phyloP scores from a whole-genome alignment of 768 basidiomycete species.

The Pleurotus citrinopileatus region DNA sequence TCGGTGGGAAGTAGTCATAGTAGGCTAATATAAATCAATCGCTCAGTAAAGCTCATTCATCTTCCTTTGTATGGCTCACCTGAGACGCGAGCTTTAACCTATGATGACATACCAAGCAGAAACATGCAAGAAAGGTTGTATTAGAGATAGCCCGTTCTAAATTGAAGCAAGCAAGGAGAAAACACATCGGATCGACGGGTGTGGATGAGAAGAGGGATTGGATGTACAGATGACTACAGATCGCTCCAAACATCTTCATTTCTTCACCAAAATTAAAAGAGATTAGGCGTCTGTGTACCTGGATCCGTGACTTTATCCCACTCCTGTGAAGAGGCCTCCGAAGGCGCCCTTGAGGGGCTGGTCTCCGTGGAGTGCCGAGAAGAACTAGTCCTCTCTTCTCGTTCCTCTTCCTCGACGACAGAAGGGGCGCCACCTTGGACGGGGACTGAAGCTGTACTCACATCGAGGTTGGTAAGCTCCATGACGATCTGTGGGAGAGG shows the following conservation, averaged over 20 bases:
- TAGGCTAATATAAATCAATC: slow-evolving; percentile 50
- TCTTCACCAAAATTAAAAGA: slow-evolving; percentile 5
- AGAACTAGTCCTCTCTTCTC: slow-evolving; percentile 37
- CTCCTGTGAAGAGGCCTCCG: slow-evolving; percentile 86
- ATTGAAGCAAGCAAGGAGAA: slow-evolving; percentile 21
- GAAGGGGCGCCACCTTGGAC: slow-evolving; percentile 15
- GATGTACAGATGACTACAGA: slow-evolving; percentile 10
- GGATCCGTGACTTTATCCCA: slow-evolving; percentile 88
- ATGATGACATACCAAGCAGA: slow-evolving; percentile 16
- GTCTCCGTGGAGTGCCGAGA: slow-evolving; percentile 32
- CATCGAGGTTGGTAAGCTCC: slow-evolving; percentile 85
- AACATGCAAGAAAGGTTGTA: slow-evolving; percentile 38
- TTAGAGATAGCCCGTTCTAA: slow-evolving; percentile 45
- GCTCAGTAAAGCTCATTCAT: slow-evolving; percentile 11
- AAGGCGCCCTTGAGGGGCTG: slow-evolving; percentile 68
- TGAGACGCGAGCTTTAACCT: slow-evolving; percentile 71
- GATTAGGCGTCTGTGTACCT: slow-evolving; percentile 46
- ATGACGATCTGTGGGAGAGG: slow-evolving; percentile 53
- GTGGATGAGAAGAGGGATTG: slow-evolving; percentile 10
- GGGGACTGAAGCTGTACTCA: slow-evolving; percentile 60
- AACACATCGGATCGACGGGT: slow-evolving; percentile 18
- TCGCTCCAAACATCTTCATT: not conserved
- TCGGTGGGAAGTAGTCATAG: slow-evolving; percentile 74
- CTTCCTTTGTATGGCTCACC: slow-evolving; percentile 50
- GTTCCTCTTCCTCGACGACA: slow-evolving; percentile 38